Base-by-base conservation (phyloP, 192 early-diverging fungal genomes). In the Linderina pennispora region DNA sequence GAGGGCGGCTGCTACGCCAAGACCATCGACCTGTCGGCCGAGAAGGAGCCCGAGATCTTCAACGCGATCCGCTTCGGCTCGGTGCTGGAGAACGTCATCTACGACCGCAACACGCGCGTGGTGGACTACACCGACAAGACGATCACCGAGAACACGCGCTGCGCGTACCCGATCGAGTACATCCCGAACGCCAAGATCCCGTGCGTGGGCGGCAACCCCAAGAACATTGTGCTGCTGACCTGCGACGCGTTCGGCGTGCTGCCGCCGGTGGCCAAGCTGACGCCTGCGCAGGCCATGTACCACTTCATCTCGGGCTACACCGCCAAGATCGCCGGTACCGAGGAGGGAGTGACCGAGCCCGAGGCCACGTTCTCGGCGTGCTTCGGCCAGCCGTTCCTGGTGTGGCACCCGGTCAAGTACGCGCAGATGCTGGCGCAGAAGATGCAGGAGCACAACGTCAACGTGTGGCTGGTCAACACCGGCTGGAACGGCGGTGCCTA, bases 1-100 rank as follows among this genome's bases (percentile, higher is more conserved):
- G 95, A 98, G 77, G 95, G 95, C 49, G 95, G 95, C 23, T 98
- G 95, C 78, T 98, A 98, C 61, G 95, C 95, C 53, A 98, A 98
- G 78, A 85, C 85, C 55, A 91, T 98, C 53, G 90, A 94, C 53
- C 77, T 98, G 31, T 92, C 91, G 9, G 84, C 84, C 32, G 92
- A 91, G 58, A 98, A 96, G 82, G 95, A 98, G 63, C 95, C 95
- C 47, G 95, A 96, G 73, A 98, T 98, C 76, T 98, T 90, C 75
- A 82, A 84, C 48, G 95, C 95, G 33, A 96, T 98, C 62, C 80
- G 82, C 26, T 95, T 90, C 66, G 91, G 92, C 41, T 83, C 89
- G 23, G 85, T 98, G 17, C 77, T 98, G 22, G 92, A 95, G 74
- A 98, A 95, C 64, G 91, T 95, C 61, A 80, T 91, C 37, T 88